Base-by-base conservation (phyloP, 306 rosid species). In the Malus sylvestris region DNA sequence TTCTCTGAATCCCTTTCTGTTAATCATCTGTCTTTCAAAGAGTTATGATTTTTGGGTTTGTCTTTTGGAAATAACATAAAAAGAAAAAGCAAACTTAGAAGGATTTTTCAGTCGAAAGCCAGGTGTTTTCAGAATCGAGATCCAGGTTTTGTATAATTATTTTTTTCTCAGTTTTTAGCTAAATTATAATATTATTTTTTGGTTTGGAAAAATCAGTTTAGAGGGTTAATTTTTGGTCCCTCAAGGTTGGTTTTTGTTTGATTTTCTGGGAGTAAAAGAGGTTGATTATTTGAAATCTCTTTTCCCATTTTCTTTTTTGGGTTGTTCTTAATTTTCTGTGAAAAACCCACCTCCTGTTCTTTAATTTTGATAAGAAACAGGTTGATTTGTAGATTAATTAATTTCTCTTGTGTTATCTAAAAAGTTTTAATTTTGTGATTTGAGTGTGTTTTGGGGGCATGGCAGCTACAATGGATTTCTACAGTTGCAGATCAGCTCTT, bases 61-160 rank as follows among this genome's bases (percentile, higher is more conserved):
- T 89, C 87, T 87, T 87, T 84, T 18, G 8, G 60, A 77, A 6
- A 71, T 14, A 22, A 44, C 25, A 66, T 51, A 4, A 35, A 5
- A 15, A 81, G 4, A 49, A 80, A 83, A 88, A 85, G 87, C 98
- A 87, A 88, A 87, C 97, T 92, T 92, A 32, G 90, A 79, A 86
- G 81, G 71, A 73, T 63, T 74, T 74, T 58, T n/a, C 62, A n/a
- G 22, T 88, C 65, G 89, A 85, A 91, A 79, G 92, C 81, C 96
- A 93, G 99, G 97, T 92, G 92, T 92, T 96, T 92, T 92, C 97
- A 89, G 99, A 92, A 92, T 85, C 96, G 97, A 87, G 97, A 92
- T 92, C 99, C 97, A 87, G 97, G 40, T 82, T 79, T 82, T 79
- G 79, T 53, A n/a, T 70, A 0, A 29, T 33, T 72, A 27, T 59